phyloP scores from a whole-genome alignment of 441 rosid genomes.

The Viola pubescens region DNA sequence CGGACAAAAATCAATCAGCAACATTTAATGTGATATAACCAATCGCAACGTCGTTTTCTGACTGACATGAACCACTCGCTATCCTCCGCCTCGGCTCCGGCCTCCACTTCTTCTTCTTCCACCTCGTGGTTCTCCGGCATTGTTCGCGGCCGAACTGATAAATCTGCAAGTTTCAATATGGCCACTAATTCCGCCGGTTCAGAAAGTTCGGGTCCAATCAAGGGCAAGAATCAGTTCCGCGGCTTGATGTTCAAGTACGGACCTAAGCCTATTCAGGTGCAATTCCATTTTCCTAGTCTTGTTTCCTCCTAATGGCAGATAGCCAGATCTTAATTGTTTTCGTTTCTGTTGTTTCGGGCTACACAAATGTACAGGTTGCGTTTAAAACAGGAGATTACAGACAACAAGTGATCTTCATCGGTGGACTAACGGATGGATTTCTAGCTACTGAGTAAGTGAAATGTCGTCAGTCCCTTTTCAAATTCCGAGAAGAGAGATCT shows the following conservation, averaged over 20 bases:
- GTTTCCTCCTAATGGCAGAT: neutral
- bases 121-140: slow-evolving; percentile 84
- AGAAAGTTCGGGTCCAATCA: slow-evolving; percentile 50
- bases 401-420: slow-evolving; percentile 83
- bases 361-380: slow-evolving; percentile 51
- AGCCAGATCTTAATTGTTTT: neutral
- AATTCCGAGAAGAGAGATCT: neutral
- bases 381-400: slow-evolving; percentile 84
- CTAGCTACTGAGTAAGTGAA: slow-evolving; percentile 79
- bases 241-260: slow-evolving; percentile 91
- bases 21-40: too few species aligned
- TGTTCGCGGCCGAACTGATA: slow-evolving; percentile 60
- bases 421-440: slow-evolving; percentile 88
- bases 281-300: neutral
- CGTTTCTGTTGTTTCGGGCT: neutral
- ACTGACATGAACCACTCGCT: too few species aligned
- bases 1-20: too few species aligned
- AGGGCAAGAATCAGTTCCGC: slow-evolving; percentile 83
- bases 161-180: slow-evolving; percentile 23
- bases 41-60: too few species aligned
- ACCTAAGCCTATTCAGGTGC: slow-evolving; percentile 79
- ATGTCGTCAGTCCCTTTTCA: neutral
- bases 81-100: slow-evolving; percentile 6
- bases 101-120: slow-evolving; percentile 34
- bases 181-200: slow-evolving; percentile 6